A percentile compares a stretch with the other conserved stretches of the same genome.
These are phyloP conservation scores for Boletus subparvulus DNA, from an alignment of 768 basidiomycete species.

Conservation along the genomic window DNA sequence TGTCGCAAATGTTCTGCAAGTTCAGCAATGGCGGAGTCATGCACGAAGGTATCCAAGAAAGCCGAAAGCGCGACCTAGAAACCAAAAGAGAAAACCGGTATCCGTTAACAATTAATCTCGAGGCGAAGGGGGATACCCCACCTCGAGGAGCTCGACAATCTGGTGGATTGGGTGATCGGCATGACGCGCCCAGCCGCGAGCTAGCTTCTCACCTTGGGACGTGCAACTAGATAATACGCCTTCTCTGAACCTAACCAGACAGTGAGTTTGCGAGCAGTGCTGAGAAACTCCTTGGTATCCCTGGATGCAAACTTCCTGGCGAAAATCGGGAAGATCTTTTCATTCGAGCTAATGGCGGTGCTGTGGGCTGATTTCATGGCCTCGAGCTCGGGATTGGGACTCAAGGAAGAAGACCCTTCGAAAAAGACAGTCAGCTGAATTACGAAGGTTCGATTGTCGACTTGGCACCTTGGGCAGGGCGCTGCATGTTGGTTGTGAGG, in stretches of 20 bases:
- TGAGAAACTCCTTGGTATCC: constrained; percentile 23
- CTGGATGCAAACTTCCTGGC: constrained; percentile 33
- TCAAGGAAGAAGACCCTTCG: constrained; percentile 8
- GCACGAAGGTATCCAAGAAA: constrained; percentile 14
- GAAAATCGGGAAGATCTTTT: constrained; percentile 40
- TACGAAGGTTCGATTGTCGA: not conserved
- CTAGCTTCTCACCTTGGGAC: constrained; percentile 44
- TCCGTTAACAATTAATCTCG: not conserved
- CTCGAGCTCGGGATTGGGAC: not conserved
- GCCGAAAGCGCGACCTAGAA: constrained; percentile 21
- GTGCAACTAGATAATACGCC: constrained; percentile 53
- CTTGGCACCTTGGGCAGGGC: constrained; percentile 6
- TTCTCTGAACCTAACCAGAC: constrained; percentile 46
- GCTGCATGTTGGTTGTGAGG: constrained; percentile 14
- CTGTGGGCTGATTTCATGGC: constrained; percentile 18
- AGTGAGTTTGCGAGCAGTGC: constrained; percentile 37
- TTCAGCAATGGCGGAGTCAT: not conserved
- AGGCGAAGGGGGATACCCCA: constrained; percentile 24
- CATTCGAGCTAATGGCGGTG: constrained; percentile 26
- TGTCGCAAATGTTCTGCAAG: constrained; percentile 11
- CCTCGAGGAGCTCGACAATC: constrained; percentile 53
- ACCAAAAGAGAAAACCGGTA: not conserved
- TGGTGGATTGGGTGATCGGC: constrained; percentile 21
- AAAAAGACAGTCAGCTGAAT: not conserved
- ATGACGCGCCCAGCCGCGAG: not conserved